phyloP scores from a whole-genome alignment of 2,329 filamentous ascomycete genomes.

The Scleromitrula shiraiana region DNA sequence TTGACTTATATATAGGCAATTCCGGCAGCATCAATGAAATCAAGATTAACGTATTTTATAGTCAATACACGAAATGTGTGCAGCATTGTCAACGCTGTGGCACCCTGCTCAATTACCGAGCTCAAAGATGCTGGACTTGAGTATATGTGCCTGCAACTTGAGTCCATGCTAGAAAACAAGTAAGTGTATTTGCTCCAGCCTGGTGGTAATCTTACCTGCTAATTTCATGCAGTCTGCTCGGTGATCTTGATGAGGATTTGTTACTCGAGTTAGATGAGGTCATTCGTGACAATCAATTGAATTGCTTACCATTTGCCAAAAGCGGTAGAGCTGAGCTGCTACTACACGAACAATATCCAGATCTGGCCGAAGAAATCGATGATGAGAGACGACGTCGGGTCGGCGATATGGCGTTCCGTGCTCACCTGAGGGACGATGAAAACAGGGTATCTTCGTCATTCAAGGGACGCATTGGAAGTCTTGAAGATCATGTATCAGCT shows the following conservation, averaged over 20 bases:
- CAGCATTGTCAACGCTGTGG: slow-evolving; percentile 75
- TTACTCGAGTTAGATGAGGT: slow-evolving; percentile 70
- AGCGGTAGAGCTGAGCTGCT: slow-evolving; percentile 63
- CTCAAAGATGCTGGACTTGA: slow-evolving; percentile 87
- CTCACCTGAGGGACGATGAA: slow-evolving; percentile 56
- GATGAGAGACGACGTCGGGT: slow-evolving; percentile 63
- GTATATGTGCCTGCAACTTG: slow-evolving; percentile 86
- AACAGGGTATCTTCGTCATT: slow-evolving; percentile 52
- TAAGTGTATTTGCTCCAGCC: background rate
- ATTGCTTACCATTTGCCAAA: slow-evolving; percentile 67
- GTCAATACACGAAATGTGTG: slow-evolving; percentile 83
- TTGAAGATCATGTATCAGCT: slow-evolving; percentile 50
- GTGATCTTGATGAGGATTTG: slow-evolving; percentile 79
- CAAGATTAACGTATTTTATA: slow-evolving; percentile 24
- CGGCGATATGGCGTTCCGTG: slow-evolving; percentile 66
- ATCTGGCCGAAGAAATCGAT: slow-evolving; percentile 49
- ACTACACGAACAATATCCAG: slow-evolving; percentile 45
- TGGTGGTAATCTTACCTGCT: no score
- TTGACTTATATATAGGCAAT: background rate
- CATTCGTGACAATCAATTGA: slow-evolving; percentile 74
- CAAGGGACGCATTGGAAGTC: slow-evolving; percentile 50
- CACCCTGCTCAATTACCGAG: slow-evolving; percentile 70
- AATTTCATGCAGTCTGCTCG: slow-evolving; percentile 46
- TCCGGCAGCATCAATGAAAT: no score
- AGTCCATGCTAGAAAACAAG: slow-evolving; percentile 85